Evolutionary conservation across 2,329 filamentous ascomycete genomes (phyloP), one percentile per base, ranked within the genome.

Genomic region (Xylariales sp.): DNA sequence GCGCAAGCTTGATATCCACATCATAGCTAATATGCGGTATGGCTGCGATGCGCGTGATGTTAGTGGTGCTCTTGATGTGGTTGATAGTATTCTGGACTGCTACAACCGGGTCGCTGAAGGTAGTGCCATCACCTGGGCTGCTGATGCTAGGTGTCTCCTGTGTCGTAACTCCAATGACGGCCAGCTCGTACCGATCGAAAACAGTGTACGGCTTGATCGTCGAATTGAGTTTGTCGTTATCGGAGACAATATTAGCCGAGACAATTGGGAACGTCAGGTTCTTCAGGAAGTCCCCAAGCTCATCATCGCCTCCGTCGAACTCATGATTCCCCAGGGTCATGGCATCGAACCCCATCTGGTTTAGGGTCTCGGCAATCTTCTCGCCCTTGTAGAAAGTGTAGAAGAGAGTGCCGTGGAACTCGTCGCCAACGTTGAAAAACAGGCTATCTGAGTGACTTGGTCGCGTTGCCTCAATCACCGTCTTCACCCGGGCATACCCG

Each of bases 281-380:
- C 39, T 69, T 60, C 25, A 84, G 58, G 52, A 84, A 84, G 19
- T 72, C 66, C 31, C 77, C 81, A 1, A 84, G 69, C 57, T 73
- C 61, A 40, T 82, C 77, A 43, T 83, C 79, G 28, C 80, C 80
- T 4, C 70, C 74, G 50, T 84, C 81, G 55, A 80, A 84, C 57
- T 84, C 80, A 52, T 83, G 79, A 61, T 83, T 84, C 12, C 80
- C 79, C 2, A 83, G 62, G 0, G 80, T 83, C 80, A 84, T 84
- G 51, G 74, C 78, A 46, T 82, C 76, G 49, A 84, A 82, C n/a
- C 73, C 71, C 37, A 84, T 63, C 55, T 80, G 70, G 47, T 85
- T 85, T 46, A 84, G 61, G 0, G 76, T 80, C 52, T 82, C 73
- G 36, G 79, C 78, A 47, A 84, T 84, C 69, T 84, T 84, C 63